Evolutionary conservation across 2,329 filamentous ascomycete genomes (phyloP).

Genomic region (Paecilomyces variotii): DNA sequence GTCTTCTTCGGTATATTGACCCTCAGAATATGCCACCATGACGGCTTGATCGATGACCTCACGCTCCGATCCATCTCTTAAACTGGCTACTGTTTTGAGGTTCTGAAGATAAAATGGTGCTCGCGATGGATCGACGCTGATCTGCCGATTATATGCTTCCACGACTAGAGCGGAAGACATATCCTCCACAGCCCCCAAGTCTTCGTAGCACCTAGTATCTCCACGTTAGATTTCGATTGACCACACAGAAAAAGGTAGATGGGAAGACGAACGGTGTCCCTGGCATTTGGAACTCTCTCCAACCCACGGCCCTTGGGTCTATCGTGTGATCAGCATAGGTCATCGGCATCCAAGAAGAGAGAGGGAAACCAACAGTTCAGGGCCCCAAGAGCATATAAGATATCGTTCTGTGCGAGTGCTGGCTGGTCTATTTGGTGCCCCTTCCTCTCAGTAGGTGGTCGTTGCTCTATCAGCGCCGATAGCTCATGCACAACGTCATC

Average conservation of each 20-base stretch:
- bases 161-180: conserved; percentile 55
- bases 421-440: conserved; percentile 22
- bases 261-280: conserved; percentile 23
- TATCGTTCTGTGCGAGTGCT: conserved; percentile 28
- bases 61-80: conserved; percentile 41
- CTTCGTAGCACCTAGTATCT: conserved; percentile 46
- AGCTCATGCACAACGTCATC: conserved; percentile 56
- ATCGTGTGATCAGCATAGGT: background rate
- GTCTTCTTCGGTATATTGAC: conserved; percentile 50
- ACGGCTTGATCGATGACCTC: conserved; percentile 52
- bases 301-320: conserved; percentile 22
- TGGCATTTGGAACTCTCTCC: conserved; percentile 24
- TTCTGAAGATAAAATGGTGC: conserved; percentile 58
- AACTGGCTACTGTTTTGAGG: conserved; percentile 51
- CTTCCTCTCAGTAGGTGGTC: conserved; percentile 32
- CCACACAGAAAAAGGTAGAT: background rate
- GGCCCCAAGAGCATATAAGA: conserved; percentile 30
- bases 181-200: conserved; percentile 54
- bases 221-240: conserved; percentile 1
- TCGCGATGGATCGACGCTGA: conserved; percentile 46
- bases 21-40: conserved; percentile 50
- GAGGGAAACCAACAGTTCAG: conserved; percentile 20
- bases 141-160: conserved; percentile 57
- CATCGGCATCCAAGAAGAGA: background rate
- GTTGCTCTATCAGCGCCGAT: conserved; percentile 41